A percentile compares a stretch with the other conserved stretches of the same genome.
Evolutionary conservation across 2,329 filamentous ascomycete species (phyloP).

Genomic region (Neocatenulostroma microsporum): DNA sequence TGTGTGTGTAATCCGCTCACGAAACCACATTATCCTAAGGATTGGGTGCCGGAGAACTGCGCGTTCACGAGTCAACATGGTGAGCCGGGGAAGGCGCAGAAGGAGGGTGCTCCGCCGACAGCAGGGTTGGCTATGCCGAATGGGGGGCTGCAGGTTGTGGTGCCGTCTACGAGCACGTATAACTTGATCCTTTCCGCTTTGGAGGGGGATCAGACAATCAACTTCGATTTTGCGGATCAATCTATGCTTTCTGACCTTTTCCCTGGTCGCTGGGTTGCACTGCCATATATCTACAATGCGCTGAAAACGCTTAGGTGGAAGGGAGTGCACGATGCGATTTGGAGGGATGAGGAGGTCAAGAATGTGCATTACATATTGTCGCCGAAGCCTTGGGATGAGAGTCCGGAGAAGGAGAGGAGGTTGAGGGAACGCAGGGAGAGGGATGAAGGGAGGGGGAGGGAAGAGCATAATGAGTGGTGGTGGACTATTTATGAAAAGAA

Average conservation of each 20-base stretch:
- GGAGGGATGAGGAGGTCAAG: constrained; percentile 53
- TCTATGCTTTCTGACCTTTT: constrained; percentile 52
- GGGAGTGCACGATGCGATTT: constrained; percentile 52
- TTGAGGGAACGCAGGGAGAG: no score
- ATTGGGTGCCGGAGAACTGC: constrained; percentile 60
- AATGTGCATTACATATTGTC: constrained; percentile 56
- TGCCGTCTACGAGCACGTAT: constrained; percentile 48
- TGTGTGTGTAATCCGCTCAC: constrained; percentile 78
- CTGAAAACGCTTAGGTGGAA: constrained; percentile 52
- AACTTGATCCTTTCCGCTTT: constrained; percentile 45
- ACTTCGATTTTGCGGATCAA: constrained; percentile 56
- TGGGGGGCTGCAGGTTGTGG: constrained; percentile 55
- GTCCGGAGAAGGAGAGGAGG: constrained; percentile 28
- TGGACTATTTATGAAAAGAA: constrained; percentile 46
- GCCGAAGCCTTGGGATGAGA: constrained; percentile 58
- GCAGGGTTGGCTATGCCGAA: constrained; percentile 53
- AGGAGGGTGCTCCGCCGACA: constrained; percentile 40
- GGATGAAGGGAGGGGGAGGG: constrained; percentile 19
- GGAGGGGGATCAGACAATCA: constrained; percentile 35
- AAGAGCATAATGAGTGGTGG: constrained; percentile 53
- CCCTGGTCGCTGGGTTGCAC: constrained; percentile 48
- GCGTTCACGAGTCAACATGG: constrained; percentile 53
- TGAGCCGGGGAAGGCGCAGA: constrained; percentile 45
- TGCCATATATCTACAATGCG: constrained; percentile 56
- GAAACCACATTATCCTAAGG: constrained; percentile 67